phyloP scores from a whole-genome alignment of 2,329 filamentous ascomycete species.

The Ophioceras dolichostomum region DNA sequence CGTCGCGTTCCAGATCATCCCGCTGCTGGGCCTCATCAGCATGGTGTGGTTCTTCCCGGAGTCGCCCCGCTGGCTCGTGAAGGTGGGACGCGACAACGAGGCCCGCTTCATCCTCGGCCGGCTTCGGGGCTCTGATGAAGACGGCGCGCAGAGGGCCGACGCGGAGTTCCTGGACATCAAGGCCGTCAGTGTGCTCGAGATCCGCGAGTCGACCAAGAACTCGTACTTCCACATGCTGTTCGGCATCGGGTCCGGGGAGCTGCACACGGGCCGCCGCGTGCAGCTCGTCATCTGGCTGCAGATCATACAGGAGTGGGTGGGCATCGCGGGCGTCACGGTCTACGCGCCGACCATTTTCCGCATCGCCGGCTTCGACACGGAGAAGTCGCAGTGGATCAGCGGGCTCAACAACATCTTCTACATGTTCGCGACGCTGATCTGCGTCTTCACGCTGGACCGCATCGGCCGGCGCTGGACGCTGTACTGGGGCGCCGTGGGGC shows the following conservation, averaged over 20 bases:
- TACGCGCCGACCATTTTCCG: slow-evolving; percentile 48
- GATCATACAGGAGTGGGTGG: slow-evolving; percentile 59
- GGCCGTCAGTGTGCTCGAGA: slow-evolving; percentile 49
- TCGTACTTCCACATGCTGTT: slow-evolving; percentile 57
- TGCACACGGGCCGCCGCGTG: slow-evolving; percentile 55
- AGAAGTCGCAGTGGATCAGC: slow-evolving; percentile 45
- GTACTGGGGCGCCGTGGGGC: slow-evolving; percentile 53
- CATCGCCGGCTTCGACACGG: slow-evolving; percentile 51
- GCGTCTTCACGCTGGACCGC: slow-evolving; percentile 54
- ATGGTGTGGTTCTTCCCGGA: slow-evolving; percentile 7
- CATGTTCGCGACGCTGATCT: slow-evolving; percentile 5
- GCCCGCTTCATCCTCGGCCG: slow-evolving; percentile 52
- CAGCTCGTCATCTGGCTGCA: slow-evolving; percentile 62
- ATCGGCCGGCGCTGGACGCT: slow-evolving; percentile 59
- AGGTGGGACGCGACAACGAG: slow-evolving; percentile 53
- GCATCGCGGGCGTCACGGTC: slow-evolving; percentile 57
- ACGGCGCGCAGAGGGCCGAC: slow-evolving; percentile 30
- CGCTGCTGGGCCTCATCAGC: slow-evolving; percentile 6
- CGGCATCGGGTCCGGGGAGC: slow-evolving; percentile 49
- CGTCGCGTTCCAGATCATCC: slow-evolving; percentile 14
- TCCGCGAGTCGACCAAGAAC: slow-evolving; percentile 42
- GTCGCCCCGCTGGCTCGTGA: slow-evolving; percentile 17
- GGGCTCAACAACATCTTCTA: slow-evolving; percentile 27
- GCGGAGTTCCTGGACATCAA: slow-evolving; percentile 58
- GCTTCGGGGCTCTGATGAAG: slow-evolving; percentile 45